Conservation (phyloP, 495 filamentous ascomycete genomes). For the Annulohypoxylon maeteangense region DNA sequence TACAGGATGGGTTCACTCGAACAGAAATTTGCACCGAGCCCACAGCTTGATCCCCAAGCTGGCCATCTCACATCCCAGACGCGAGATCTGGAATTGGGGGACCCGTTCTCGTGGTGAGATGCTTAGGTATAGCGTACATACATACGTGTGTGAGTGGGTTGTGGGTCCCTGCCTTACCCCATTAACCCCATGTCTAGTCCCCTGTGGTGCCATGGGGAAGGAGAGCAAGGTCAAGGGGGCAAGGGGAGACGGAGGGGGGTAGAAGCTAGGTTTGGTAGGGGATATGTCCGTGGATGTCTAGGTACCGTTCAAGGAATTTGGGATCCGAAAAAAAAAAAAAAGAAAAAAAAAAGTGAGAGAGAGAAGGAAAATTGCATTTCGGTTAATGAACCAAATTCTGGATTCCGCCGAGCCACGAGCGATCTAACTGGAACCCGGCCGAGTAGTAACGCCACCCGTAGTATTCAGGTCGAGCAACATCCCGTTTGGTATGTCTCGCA, state of each 20-base stretch:
- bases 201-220: slow-evolving; percentile 41
- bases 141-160: slow-evolving; percentile 34
- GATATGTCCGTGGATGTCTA: slow-evolving; percentile 8
- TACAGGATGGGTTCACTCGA: slow-evolving; percentile 29
- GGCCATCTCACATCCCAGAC: slow-evolving; percentile 32
- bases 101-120: slow-evolving; percentile 34
- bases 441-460: slow-evolving; percentile 29
- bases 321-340: slow-evolving; percentile 17
- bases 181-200: slow-evolving; percentile 31
- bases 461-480: slow-evolving; percentile 19
- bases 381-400: slow-evolving; percentile 43
- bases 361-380: slow-evolving; percentile 30
- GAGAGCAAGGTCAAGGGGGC: slow-evolving; percentile 12
- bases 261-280: neutral
- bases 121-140: too few species aligned
- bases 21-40: slow-evolving; percentile 33
- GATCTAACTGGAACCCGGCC: slow-evolving; percentile 30
- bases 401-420: slow-evolving; percentile 32
- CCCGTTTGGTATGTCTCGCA: slow-evolving; percentile 26
- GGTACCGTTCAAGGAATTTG: slow-evolving; percentile 11
- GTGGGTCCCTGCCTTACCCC: slow-evolving; percentile 37
- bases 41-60: slow-evolving; percentile 5
- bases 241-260: slow-evolving; percentile 1
- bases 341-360: neutral
- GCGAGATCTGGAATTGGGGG: slow-evolving; percentile 40